These are phyloP conservation scores for Saccharomyces uvarum DNA, from an alignment of 1,139 yeast genomes.

Conservation along the genomic window DNA sequence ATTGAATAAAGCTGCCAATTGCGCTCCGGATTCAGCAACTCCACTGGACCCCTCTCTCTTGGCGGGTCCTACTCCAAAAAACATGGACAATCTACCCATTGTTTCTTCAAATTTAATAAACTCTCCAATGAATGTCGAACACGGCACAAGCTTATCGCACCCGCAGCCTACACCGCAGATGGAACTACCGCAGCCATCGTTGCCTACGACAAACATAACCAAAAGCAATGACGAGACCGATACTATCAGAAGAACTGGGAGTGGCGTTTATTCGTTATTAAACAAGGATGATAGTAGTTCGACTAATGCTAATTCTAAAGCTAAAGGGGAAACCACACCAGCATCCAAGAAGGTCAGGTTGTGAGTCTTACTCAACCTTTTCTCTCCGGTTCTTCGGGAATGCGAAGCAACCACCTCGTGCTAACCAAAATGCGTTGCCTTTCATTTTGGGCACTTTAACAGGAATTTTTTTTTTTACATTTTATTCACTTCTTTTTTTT, in stretches of 20 bases:
- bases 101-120: neutral
- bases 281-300: conserved; percentile 9
- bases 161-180: neutral
- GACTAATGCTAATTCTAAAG: conserved; percentile 6
- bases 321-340: conserved; percentile 6
- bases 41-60: neutral
- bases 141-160: neutral
- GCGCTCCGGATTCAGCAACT: neutral
- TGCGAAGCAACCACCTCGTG: too few species aligned
- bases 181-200: neutral
- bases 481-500: neutral
- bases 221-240: neutral
- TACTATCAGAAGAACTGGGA: conserved; percentile 5
- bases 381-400: neutral
- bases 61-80: neutral
- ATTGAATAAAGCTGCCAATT: neutral
- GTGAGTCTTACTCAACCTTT: neutral
- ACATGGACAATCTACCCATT: neutral
- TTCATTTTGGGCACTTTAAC: neutral
- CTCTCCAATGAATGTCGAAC: conserved; percentile 5
- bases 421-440: neutral
- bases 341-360: neutral
- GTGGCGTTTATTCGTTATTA: conserved; percentile 17
- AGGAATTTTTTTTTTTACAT: neutral
- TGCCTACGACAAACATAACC: neutral